phyloP scores from a whole-genome alignment of 2,329 filamentous ascomycete genomes.

The Tolypocladium capitatum region DNA sequence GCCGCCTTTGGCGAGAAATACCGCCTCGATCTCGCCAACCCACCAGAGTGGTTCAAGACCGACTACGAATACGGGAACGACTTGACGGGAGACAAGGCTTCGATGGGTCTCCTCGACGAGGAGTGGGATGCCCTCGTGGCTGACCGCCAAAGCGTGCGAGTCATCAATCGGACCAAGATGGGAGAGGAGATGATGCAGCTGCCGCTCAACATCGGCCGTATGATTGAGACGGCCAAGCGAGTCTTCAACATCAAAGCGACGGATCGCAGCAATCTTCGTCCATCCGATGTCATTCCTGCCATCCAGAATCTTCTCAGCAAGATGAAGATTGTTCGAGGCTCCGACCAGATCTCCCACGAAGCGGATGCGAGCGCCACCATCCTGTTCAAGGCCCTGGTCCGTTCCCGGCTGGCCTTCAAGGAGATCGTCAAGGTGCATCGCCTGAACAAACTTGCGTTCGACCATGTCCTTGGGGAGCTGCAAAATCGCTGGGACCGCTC shows the following conservation, averaged over 20 bases:
- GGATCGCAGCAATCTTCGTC: slow-evolving; percentile 78
- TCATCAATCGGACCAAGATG: slow-evolving; percentile 52
- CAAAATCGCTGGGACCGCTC: slow-evolving; percentile 79
- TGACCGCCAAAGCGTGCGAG: slow-evolving; percentile 65
- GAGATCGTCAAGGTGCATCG: slow-evolving; percentile 75
- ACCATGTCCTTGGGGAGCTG: slow-evolving; percentile 82
- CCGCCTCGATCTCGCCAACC: slow-evolving; percentile 57
- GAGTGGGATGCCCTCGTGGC: slow-evolving; percentile 69
- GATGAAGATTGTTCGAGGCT: slow-evolving; percentile 75
- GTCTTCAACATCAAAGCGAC: slow-evolving; percentile 83
- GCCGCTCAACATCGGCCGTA: slow-evolving; percentile 79
- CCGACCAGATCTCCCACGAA: slow-evolving; percentile 69
- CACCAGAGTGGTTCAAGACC: slow-evolving; percentile 46
- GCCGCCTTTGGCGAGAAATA: slow-evolving; percentile 68
- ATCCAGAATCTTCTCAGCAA: slow-evolving; percentile 63
- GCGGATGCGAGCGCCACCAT: slow-evolving; percentile 81
- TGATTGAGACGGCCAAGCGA: slow-evolving; percentile 80
- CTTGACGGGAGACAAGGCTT: slow-evolving; percentile 73
- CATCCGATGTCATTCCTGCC: slow-evolving; percentile 71
- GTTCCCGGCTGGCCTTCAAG: slow-evolving; percentile 85
- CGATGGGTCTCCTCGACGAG: slow-evolving; percentile 74
- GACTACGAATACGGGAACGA: slow-evolving; percentile 67
- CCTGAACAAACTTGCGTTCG: slow-evolving; percentile 81
- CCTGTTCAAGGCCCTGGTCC: slow-evolving; percentile 82
- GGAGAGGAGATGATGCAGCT: slow-evolving; percentile 80